Conservation (phyloP, 2,329 filamentous ascomycete species). For the Hysterium pulicare region DNA sequence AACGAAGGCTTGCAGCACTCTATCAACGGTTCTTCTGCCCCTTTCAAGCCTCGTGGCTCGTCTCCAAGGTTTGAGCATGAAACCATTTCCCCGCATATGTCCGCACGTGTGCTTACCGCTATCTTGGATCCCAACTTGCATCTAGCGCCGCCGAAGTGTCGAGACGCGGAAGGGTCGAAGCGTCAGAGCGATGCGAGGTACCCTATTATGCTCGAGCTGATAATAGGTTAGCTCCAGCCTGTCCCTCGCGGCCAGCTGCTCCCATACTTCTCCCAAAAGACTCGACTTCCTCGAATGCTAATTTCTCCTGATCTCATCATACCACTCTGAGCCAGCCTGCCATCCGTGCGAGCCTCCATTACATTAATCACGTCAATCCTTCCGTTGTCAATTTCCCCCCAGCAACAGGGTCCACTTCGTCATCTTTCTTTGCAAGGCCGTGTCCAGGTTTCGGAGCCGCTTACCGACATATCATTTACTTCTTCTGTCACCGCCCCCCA, state of each 20-base stretch:
- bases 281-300: neutral
- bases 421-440: slow-evolving; percentile 23
- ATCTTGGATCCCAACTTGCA: slow-evolving; percentile 15
- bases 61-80: slow-evolving; percentile 27
- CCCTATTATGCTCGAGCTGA: neutral
- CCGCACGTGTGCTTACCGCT: slow-evolving; percentile 34
- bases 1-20: slow-evolving; percentile 8
- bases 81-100: slow-evolving; percentile 37
- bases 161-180: slow-evolving; percentile 12
- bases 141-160: slow-evolving; percentile 13
- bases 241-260: neutral
- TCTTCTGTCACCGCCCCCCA: slow-evolving; percentile 31
- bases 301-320: slow-evolving; percentile 1
- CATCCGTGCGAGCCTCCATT: slow-evolving; percentile 21
- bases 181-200: neutral
- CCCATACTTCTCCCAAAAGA: neutral
- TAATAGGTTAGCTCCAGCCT: neutral
- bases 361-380: slow-evolving; percentile 22
- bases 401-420: slow-evolving; percentile 20
- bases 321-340: slow-evolving; percentile 1
- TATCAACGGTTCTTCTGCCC: slow-evolving; percentile 11
- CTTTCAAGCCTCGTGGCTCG: slow-evolving; percentile 15
- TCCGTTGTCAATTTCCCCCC: slow-evolving; percentile 13
- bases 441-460: slow-evolving; percentile 19
- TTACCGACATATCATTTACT: slow-evolving; percentile 27